A percentile compares a stretch with the other conserved stretches of the same genome.
phyloP scores from a whole-genome alignment of 306 rosid species.

The Urtica urens region DNA sequence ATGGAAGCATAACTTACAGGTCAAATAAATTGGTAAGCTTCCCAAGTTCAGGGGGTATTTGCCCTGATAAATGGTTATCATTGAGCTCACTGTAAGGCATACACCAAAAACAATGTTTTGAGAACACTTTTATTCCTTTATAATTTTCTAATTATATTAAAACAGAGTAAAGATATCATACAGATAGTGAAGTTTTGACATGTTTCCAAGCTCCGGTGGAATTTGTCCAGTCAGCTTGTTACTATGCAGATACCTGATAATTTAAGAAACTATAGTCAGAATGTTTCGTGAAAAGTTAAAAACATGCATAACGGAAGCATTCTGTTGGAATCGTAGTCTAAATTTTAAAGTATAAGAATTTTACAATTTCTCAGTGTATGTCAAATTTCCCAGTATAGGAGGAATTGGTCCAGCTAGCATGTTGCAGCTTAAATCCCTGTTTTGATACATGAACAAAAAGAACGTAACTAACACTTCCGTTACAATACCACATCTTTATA shows the following conservation, averaged over 20 bases:
- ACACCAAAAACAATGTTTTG: too few relatives aligned
- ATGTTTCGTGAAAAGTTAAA: background rate
- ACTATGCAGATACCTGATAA: constrained; percentile 79
- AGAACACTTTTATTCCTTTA: too few relatives aligned
- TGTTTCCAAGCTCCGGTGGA: constrained; percentile 88
- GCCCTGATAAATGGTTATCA: constrained; percentile 65
- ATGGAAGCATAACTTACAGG: constrained; percentile 45
- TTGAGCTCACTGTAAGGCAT: constrained; percentile 71
- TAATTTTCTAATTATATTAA: too few relatives aligned
- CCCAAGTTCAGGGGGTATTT: constrained; percentile 90
- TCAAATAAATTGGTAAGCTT: constrained; percentile 81
- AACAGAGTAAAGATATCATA: constrained; percentile 20
- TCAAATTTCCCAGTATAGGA: constrained; percentile 77
- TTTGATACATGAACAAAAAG: constrained; percentile 3
- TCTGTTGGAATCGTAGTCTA: background rate
- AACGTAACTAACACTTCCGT: background rate
- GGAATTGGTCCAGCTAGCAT: constrained; percentile 72
- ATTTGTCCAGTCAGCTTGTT: constrained; percentile 79
- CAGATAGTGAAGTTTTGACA: constrained; percentile 95
- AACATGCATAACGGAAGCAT: background rate
- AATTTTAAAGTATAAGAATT: constrained; percentile 15
- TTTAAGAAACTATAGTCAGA: constrained; percentile 7
- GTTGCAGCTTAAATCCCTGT: constrained; percentile 88
- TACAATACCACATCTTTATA: background rate
- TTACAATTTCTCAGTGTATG: constrained; percentile 87